Evolutionary conservation across 108 stramenopile genomes (phyloP).

Genomic region (Skeletonema potamos): DNA sequence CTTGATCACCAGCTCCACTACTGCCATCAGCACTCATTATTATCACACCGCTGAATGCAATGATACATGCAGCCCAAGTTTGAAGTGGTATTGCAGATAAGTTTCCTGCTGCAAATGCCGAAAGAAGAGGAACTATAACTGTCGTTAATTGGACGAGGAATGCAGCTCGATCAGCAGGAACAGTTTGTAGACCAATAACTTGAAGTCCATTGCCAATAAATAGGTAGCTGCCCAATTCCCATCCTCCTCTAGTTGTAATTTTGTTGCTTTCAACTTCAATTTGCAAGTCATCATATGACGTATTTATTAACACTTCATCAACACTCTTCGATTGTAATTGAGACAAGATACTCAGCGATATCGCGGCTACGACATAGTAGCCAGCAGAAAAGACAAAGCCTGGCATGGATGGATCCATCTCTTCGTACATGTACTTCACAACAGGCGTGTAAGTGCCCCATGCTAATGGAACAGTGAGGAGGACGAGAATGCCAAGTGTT

Average conservation of each 20-base stretch:
- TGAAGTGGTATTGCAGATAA: constrained; percentile 28
- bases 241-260: constrained; percentile 44
- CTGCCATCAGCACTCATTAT: constrained; percentile 70
- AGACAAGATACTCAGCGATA: constrained; percentile 30
- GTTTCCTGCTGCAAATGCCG: constrained; percentile 34
- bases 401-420: constrained; percentile 65
- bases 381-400: constrained; percentile 74
- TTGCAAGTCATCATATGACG: not conserved
- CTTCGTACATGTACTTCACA: constrained; percentile 74
- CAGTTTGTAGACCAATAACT: constrained; percentile 75
- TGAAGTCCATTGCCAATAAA: constrained; percentile 82
- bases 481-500: constrained; percentile 57
- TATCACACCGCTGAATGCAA: constrained; percentile 77
- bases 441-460: constrained; percentile 90
- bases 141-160: constrained; percentile 87
- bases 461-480: constrained; percentile 77
- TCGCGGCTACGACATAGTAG: constrained; percentile 77
- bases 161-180: constrained; percentile 77
- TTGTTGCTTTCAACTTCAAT: constrained; percentile 6
- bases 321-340: not conserved
- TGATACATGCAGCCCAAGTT: constrained; percentile 74
- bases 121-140: constrained; percentile 73
- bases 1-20: not conserved
- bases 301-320: not conserved
- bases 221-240: constrained; percentile 80